Evolutionary conservation across 345 rosid genomes (phyloP).

Genomic region (Citrus sinensis): DVS_A1.0 CM039165.1:32832001-32832500

Average conservation of each 20-base stretch:
- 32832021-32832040: too few relatives aligned
- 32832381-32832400: not conserved
- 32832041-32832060: too few relatives aligned
- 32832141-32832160: not conserved
- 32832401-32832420: not conserved
- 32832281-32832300: not conserved
- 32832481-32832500: conserved; percentile 56
- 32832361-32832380: not conserved
- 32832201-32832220: not conserved
- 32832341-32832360: conserved; percentile 1
- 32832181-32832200: not conserved
- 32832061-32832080: too few relatives aligned
- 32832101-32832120: too few relatives aligned
- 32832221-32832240: not conserved
- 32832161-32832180: too few relatives aligned
- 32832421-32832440: conserved; percentile 60
- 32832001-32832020: too few relatives aligned
- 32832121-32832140: too few relatives aligned
- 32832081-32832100: too few relatives aligned
- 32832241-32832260: not conserved
- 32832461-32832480: conserved; percentile 28
- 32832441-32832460: conserved; percentile 42
- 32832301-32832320: not conserved
- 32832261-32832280: not conserved
- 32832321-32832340: too few relatives aligned